Percentiles rank a stretch among this genome's conserved stretches.
Conservation (phyloP, 1,284 basidiomycete genomes). For the Takashimella koratensis region DNA sequence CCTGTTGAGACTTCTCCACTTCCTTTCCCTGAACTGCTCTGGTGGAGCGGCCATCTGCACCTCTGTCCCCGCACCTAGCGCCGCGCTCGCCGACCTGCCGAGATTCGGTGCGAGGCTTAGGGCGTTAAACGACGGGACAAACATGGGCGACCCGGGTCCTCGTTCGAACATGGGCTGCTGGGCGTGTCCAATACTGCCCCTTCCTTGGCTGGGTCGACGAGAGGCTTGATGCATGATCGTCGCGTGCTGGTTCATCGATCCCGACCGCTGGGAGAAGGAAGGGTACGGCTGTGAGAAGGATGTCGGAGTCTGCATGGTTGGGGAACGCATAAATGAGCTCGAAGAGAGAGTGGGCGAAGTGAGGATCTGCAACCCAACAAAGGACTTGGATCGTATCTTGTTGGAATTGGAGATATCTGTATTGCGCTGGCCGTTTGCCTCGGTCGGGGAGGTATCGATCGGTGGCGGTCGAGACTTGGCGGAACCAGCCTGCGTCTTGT, state of each 20-base stretch:
- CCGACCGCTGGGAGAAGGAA: constrained; percentile 6
- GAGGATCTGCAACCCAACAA: constrained; percentile 43
- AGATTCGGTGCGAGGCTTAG: constrained; percentile 41
- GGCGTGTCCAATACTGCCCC: not conserved
- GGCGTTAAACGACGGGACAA: constrained; percentile 41
- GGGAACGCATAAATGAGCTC: not conserved
- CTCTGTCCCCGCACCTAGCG: constrained; percentile 8
- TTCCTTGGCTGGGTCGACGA: no score
- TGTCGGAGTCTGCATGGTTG: not conserved
- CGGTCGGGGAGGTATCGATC: not conserved
- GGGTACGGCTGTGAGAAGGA: not conserved
- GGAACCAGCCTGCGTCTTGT: not conserved
- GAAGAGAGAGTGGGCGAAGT: constrained; percentile 24
- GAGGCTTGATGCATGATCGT: not conserved
- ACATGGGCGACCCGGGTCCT: constrained; percentile 42
- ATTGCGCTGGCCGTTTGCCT: not conserved
- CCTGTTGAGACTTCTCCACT: constrained; percentile 25
- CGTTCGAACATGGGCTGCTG: constrained; percentile 32
- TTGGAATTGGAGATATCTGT: not conserved
- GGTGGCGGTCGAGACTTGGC: not conserved
- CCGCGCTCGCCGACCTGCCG: constrained; percentile 34
- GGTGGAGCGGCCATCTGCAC: constrained; percentile 1
- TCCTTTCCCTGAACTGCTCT: constrained; percentile 4
- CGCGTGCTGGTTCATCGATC: not conserved
- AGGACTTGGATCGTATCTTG: constrained; percentile 27